Base-by-base conservation (phyloP, 768 basidiomycete genomes). In the Cantharellus cinnabarinus region DNA sequence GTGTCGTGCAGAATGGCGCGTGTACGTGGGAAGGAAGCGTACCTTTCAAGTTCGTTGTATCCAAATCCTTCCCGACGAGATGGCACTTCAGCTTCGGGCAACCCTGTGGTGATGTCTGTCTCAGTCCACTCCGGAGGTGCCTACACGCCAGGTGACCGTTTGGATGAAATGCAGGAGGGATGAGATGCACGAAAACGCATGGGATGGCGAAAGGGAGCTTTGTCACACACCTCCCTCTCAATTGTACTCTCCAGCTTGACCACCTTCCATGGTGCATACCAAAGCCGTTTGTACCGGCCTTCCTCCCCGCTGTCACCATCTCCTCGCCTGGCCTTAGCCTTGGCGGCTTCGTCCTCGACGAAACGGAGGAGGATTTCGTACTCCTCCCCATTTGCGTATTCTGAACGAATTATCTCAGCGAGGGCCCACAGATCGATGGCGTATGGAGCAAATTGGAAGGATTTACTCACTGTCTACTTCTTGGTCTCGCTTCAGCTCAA, bases 191-290 rank as follows among this genome's bases (percentile, higher is more conserved):
- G 29, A 29, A 48, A 10, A 29, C 10, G 44, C 42, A 59, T 29
- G 37, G 34, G 39, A 15, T 7, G 10, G 62, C 66, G 50, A 42
- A 72, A 15, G 14, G 3, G 38, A 59, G 20, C 20, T 29, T 29
- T 29, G 20, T 29, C 15, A 48, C 56, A n/a, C 48, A 68, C 70
- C 65, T 70, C 69, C 66, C 66, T 66, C 41, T 66, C 63, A 39
- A 62, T 64, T 10, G 66, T 64, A 53, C 58, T 59, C 41, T 66
- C 53, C 10, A 67, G 64, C 50, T 66, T 66, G 50, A 68, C 65
- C 59, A 65, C 73, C 64, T 72, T 74, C 74, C 75, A 76, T 10
- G 75, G 75, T 35, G 69, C 67, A 62, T 75, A 76, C 75, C 75
- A 76, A 1, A 71, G 62, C 15, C 75, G 66, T 62, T 69, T 63